phyloP scores from a whole-genome alignment of 2,329 filamentous ascomycete species.

The Colletotrichum sidae region DNA sequence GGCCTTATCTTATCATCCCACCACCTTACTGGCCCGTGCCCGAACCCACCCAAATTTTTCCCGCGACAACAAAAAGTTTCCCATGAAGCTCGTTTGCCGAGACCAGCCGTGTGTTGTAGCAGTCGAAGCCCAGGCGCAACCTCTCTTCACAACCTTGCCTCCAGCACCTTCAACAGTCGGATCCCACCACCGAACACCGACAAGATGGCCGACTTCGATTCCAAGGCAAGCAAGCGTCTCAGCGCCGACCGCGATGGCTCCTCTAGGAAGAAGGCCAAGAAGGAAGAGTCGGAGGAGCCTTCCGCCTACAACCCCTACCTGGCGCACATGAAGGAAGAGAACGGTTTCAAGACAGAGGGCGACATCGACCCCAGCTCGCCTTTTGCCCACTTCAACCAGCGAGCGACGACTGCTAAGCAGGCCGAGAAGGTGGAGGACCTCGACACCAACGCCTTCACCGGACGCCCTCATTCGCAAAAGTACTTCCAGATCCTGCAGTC shows the following conservation, averaged over 20 bases:
- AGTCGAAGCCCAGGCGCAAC: slow-evolving; percentile 18
- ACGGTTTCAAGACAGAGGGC: slow-evolving; percentile 43
- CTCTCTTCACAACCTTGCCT: slow-evolving; percentile 23
- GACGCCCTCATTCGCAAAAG: slow-evolving; percentile 77
- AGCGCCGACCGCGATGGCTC: slow-evolving; percentile 57
- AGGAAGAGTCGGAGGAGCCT: slow-evolving; percentile 45
- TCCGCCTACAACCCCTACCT: slow-evolving; percentile 83
- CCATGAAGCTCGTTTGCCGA: slow-evolving; percentile 16
- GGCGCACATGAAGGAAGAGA: slow-evolving; percentile 82
- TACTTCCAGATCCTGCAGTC: slow-evolving; percentile 92
- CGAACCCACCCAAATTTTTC: slow-evolving; percentile 34
- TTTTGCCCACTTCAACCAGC: slow-evolving; percentile 77
- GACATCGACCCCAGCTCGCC: slow-evolving; percentile 53
- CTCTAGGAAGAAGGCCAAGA: slow-evolving; percentile 58
- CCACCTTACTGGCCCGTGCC: slow-evolving; percentile 26
- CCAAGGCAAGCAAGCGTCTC: slow-evolving; percentile 55
- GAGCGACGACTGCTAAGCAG: slow-evolving; percentile 82
- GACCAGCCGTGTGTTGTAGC: slow-evolving; percentile 18
- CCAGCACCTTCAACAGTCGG: not conserved
- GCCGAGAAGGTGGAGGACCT: slow-evolving; percentile 82
- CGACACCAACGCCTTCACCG: slow-evolving; percentile 87
- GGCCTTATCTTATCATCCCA: slow-evolving; percentile 36
- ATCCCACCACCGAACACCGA: not conserved
- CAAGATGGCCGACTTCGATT: slow-evolving; percentile 53
- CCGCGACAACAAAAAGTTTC: slow-evolving; percentile 37